Percentiles rank a stretch among this genome's conserved stretches.
Evolutionary conservation across 257 asterid genomes (phyloP).

Genomic region (Paraleonurus japonicus): DNA sequence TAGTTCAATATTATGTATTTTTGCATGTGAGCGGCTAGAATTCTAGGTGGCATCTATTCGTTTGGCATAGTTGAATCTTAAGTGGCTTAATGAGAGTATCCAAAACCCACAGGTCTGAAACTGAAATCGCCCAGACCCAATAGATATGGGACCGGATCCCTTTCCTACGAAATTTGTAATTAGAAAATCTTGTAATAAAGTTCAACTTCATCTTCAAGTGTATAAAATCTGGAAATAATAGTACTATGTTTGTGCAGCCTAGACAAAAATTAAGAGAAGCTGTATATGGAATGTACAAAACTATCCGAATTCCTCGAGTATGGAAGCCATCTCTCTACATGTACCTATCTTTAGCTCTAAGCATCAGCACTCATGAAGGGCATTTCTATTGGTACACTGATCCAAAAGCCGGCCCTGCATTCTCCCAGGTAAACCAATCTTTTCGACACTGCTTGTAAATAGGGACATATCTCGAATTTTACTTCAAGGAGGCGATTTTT

Average conservation of each 20-base stretch:
- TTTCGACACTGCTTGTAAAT: not conserved
- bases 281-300: slow-evolving; percentile 46
- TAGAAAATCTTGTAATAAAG: not conserved
- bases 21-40: not conserved
- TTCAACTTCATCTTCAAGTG: not conserved
- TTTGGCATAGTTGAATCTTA: no score
- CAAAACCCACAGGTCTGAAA: not conserved
- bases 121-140: not conserved
- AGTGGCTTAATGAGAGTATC: not conserved
- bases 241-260: slow-evolving; percentile 28
- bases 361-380: slow-evolving; percentile 71
- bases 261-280: slow-evolving; percentile 45
- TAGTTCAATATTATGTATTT: not conserved
- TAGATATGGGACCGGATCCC: not conserved
- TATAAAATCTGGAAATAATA: not conserved
- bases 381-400: slow-evolving; percentile 73
- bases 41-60: no score
- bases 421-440: slow-evolving; percentile 47
- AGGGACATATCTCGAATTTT: no score
- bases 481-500: no score
- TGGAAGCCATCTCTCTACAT: slow-evolving; percentile 74
- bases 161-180: not conserved
- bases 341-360: slow-evolving; percentile 59
- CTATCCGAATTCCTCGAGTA: slow-evolving; percentile 46
- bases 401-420: slow-evolving; percentile 64